These are phyloP conservation scores for Lactarius sp. DNA, from an alignment of 768 basidiomycete species.

Conservation along the genomic window DNA sequence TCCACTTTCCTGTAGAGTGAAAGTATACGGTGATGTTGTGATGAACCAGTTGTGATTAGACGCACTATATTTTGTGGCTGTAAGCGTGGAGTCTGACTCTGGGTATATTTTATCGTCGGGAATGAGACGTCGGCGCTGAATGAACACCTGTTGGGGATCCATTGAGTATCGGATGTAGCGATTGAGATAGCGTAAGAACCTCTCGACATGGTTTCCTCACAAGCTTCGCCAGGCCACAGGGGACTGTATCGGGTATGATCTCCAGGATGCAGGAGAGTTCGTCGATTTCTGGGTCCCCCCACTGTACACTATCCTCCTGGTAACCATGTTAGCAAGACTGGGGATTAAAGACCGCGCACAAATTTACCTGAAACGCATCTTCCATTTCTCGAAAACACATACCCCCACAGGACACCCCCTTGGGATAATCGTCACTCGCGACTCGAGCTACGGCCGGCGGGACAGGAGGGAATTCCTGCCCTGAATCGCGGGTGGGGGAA, in stretches of 20 bases:
- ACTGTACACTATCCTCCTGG: slow-evolving; percentile 5
- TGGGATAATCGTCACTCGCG: slow-evolving; percentile 3
- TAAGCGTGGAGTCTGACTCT: background rate
- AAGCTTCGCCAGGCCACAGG: slow-evolving; percentile 23
- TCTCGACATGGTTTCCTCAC: slow-evolving; percentile 21
- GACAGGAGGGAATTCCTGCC: background rate
- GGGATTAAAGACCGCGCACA: background rate
- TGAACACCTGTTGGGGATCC: slow-evolving; percentile 6
- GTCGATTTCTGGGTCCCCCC: slow-evolving; percentile 13
- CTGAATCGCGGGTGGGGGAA: background rate
- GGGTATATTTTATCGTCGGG: slow-evolving; percentile 14
- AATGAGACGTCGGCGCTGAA: slow-evolving; percentile 15
- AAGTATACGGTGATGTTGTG: background rate
- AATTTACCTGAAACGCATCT: background rate
- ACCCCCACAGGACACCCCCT: background rate
- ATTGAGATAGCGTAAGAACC: background rate
- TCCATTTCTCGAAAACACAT: slow-evolving; percentile 14
- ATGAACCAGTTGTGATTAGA: background rate
- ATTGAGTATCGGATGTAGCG: background rate
- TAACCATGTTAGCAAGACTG: background rate
- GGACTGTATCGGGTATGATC: slow-evolving; percentile 19
- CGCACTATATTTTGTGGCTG: background rate
- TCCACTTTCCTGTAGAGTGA: background rate
- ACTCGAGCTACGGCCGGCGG: slow-evolving; percentile 12
- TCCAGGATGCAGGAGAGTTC: slow-evolving; percentile 20